Evolutionary conservation across 257 asterid species (phyloP).

Genomic region (Ballota nigra): DNA sequence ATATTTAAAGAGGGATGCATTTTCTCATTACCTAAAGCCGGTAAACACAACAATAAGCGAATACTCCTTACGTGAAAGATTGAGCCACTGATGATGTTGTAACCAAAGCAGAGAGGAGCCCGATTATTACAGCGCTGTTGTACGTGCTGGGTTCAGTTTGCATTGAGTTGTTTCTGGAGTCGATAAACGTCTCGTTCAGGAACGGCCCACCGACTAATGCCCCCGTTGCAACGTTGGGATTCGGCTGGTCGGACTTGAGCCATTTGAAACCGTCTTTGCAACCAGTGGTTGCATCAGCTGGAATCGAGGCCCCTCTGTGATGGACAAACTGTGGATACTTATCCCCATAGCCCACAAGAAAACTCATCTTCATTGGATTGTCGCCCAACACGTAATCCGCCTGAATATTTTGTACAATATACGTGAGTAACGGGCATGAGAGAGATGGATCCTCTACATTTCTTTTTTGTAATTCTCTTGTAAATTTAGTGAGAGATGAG

Average conservation of each 20-base stretch:
- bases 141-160: conserved; percentile 90
- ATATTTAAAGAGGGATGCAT: background rate
- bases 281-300: conserved; percentile 49
- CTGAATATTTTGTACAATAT: conserved; percentile 29
- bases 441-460: background rate
- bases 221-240: conserved; percentile 83
- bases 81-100: conserved; percentile 80
- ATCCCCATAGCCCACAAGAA: conserved; percentile 88
- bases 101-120: conserved; percentile 83
- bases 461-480: too few relatives aligned
- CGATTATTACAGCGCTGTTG: conserved; percentile 74
- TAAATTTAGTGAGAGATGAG: too few relatives aligned
- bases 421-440: background rate
- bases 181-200: conserved; percentile 68
- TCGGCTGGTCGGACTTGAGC: conserved; percentile 62
- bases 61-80: conserved; percentile 44
- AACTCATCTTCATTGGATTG: conserved; percentile 84
- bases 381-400: conserved; percentile 80
- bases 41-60: background rate
- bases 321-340: conserved; percentile 77
- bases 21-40: background rate
- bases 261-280: conserved; percentile 87
- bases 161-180: conserved; percentile 88
- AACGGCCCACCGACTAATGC: conserved; percentile 97
- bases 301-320: conserved; percentile 97